These are phyloP conservation scores for Amniculicola lignicola DNA, from an alignment of 495 filamentous ascomycete species.

Conservation along the genomic window DNA sequence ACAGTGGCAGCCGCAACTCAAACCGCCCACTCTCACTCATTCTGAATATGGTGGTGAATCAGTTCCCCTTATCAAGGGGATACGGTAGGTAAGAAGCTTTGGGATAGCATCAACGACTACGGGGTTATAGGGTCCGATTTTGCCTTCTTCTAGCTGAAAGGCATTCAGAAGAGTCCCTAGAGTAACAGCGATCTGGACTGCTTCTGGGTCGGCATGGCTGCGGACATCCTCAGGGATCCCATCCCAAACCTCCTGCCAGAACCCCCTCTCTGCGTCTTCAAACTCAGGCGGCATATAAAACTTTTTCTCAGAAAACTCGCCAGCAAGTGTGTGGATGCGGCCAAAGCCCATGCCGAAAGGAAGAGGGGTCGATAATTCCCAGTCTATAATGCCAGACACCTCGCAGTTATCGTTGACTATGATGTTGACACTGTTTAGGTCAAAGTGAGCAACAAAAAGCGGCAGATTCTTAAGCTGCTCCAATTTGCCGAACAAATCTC, in stretches of 20 bases:
- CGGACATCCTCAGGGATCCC: constrained; percentile 26
- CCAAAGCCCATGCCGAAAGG: constrained; percentile 41
- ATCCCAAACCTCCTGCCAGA: constrained; percentile 34
- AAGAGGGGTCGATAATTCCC: constrained; percentile 41
- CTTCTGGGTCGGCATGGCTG: constrained; percentile 16
- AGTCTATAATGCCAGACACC: constrained; percentile 40
- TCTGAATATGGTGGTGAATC: constrained; percentile 31
- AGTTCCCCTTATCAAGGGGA: constrained; percentile 27
- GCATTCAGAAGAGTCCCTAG: constrained; percentile 35
- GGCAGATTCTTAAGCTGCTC: constrained; percentile 37
- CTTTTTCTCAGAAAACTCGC: constrained; percentile 35
- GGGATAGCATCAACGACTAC: constrained; percentile 19
- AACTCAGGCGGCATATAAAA: constrained; percentile 40
- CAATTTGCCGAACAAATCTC: constrained; percentile 31
- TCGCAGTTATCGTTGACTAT: constrained; percentile 39
- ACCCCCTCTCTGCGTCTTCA: constrained; percentile 36
- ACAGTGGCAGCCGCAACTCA: constrained; percentile 1
- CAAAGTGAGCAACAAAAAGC: constrained; percentile 39
- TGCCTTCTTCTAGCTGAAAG: constrained; percentile 35
- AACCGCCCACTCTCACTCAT: constrained; percentile 9
- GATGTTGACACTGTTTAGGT: constrained; percentile 42
- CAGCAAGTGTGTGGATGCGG: constrained; percentile 35
- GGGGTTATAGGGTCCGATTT: constrained; percentile 15
- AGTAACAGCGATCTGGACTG: constrained; percentile 34
- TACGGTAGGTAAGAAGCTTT: constrained; percentile 37